Conservation (phyloP, 495 filamentous ascomycete genomes). For the Daldinia caldariorum region DNA sequence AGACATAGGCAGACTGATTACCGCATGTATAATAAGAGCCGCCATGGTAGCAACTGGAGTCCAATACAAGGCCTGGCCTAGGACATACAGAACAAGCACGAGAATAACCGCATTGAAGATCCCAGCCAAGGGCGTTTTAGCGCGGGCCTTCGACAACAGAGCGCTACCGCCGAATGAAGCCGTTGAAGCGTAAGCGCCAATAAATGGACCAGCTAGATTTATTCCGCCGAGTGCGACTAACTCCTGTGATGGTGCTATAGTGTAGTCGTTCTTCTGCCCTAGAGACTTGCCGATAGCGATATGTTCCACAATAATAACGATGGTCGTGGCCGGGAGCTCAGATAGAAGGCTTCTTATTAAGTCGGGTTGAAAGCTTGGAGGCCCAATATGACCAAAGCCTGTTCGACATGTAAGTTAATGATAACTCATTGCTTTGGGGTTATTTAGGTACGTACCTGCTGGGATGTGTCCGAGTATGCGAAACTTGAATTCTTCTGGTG, state of each 20-base stretch:
- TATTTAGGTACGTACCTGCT: background rate
- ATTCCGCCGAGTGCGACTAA: conserved; percentile 9
- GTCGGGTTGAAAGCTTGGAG: background rate
- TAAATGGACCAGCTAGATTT: conserved; percentile 11
- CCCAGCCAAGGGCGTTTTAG: conserved; percentile 6
- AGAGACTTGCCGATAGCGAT: conserved; percentile 19
- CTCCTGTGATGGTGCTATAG: conserved; percentile 14
- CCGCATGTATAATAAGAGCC: conserved; percentile 16
- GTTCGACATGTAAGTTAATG: background rate
- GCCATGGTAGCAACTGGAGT: conserved; percentile 5
- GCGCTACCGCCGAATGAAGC: conserved; percentile 21
- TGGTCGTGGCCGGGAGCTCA: conserved; percentile 9
- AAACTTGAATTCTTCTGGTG: background rate
- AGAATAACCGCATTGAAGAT: background rate
- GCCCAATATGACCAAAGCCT: conserved; percentile 9
- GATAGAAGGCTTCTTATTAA: conserved; percentile 3
- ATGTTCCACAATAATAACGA: conserved; percentile 21
- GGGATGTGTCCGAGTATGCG: conserved; percentile 13
- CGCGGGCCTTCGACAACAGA: conserved; percentile 9
- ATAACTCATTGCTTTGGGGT: background rate
- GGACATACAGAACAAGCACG: background rate
- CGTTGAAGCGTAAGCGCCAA: conserved; percentile 16
- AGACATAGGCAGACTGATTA: background rate
- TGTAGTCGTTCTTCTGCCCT: conserved; percentile 12
- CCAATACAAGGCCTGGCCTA: conserved; percentile 2